These are phyloP conservation scores for Madurella mycetomatis DNA, from an alignment of 2,329 filamentous ascomycete species.

Conservation along the genomic window DNA sequence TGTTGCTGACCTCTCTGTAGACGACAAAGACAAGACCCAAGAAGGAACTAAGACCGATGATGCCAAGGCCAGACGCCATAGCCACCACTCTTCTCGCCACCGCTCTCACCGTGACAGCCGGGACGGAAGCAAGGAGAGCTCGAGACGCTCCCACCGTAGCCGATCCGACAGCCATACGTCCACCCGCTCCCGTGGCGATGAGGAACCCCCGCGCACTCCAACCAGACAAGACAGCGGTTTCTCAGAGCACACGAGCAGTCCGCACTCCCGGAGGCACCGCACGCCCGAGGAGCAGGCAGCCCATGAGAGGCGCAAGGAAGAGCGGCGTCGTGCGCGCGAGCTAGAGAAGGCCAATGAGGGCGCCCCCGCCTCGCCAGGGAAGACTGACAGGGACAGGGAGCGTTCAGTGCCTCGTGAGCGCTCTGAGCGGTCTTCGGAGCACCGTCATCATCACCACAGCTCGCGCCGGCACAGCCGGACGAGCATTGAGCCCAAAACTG, in stretches of 20 bases:
- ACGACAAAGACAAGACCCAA: constrained; percentile 41
- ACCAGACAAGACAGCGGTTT: constrained; percentile 45
- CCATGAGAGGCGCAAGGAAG: constrained; percentile 47
- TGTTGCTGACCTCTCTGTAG: constrained; percentile 55
- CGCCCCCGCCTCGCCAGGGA: constrained; percentile 17
- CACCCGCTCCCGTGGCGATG: constrained; percentile 31
- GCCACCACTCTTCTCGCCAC: constrained; percentile 38
- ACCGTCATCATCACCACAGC: constrained; percentile 21
- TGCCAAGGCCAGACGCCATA: constrained; percentile 35
- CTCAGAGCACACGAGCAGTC: constrained; percentile 38
- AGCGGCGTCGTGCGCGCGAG: constrained; percentile 40
- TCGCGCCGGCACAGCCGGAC: constrained; percentile 25
- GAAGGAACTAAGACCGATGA: constrained; percentile 36
- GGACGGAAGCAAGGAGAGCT: constrained; percentile 29
- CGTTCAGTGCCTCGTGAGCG: constrained; percentile 17
- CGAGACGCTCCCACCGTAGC: constrained; percentile 29
- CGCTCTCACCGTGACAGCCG: constrained; percentile 34
- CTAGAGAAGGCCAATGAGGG: constrained; percentile 22
- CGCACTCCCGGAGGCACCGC: constrained; percentile 34
- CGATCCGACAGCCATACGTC: constrained; percentile 36
- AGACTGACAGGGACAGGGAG: constrained; percentile 22
- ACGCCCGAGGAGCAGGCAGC: constrained; percentile 48
- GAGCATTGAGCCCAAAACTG: constrained; percentile 20
- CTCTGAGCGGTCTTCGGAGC: constrained; percentile 19
- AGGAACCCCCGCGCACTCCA: constrained; percentile 36